A percentile compares a stretch with the other conserved stretches of the same genome.
phyloP scores from a whole-genome alignment of 2,329 filamentous ascomycete genomes.

The Aspergillus vadensis region DNA sequence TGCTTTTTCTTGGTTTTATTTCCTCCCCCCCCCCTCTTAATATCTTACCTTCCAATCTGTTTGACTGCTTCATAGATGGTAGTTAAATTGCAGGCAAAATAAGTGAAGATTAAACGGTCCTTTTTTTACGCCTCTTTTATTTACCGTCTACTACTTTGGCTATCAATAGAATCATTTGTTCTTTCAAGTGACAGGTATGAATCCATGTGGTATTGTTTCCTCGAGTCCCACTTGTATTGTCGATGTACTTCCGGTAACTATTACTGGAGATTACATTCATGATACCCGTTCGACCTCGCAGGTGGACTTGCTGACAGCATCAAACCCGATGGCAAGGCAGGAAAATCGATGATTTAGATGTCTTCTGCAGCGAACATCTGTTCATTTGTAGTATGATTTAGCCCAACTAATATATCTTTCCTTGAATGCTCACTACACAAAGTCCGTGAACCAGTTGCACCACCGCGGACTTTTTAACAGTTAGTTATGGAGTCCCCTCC shows the following conservation, averaged over 20 bases:
- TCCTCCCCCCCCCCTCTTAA: neutral
- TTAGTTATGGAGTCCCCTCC: neutral
- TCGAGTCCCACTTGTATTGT: slow-evolving; percentile 8
- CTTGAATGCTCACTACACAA: no score
- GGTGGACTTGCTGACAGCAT: neutral
- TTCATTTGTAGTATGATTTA: neutral
- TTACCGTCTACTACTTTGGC: neutral
- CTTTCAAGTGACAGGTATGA: slow-evolving; percentile 1
- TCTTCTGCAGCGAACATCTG: neutral
- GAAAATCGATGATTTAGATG: neutral
- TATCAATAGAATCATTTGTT: slow-evolving; percentile 1
- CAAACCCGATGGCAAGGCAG: neutral
- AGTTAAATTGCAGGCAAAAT: no score
- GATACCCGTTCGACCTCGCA: neutral
- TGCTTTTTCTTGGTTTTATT: neutral
- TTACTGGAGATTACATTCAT: neutral
- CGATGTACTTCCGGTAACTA: neutral
- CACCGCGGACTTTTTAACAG: slow-evolving; percentile 19
- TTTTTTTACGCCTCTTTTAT: neutral
- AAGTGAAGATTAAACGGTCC: no score
- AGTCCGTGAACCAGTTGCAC: slow-evolving; percentile 16
- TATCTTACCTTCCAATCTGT: neutral
- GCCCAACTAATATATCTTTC: no score
- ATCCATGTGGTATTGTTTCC: slow-evolving; percentile 6
- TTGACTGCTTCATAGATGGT: neutral